phyloP scores from a whole-genome alignment of 805 yeast genomes.

The Torulaspora indica region DNA sequence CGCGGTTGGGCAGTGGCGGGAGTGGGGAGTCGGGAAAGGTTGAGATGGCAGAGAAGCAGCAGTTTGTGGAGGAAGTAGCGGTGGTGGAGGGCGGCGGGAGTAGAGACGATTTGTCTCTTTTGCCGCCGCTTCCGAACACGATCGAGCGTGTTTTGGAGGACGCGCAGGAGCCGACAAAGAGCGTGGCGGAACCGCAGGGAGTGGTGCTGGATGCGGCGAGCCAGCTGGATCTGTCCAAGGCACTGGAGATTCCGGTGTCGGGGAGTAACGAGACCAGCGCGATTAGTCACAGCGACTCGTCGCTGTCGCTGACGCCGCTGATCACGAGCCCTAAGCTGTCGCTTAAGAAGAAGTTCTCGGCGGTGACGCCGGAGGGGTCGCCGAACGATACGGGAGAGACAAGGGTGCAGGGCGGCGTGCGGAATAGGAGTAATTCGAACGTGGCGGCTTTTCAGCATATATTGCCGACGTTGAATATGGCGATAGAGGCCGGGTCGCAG shows the following conservation, averaged over 20 bases:
- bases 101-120: conserved; percentile 21
- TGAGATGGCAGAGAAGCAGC: background rate
- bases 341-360: conserved; percentile 23
- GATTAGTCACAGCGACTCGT: conserved; percentile 9
- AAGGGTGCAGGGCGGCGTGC: conserved; percentile 5
- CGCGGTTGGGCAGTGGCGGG: conserved; percentile 5
- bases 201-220: background rate
- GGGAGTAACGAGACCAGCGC: conserved; percentile 4
- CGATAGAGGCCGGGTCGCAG: conserved; percentile 10
- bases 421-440: conserved; percentile 13
- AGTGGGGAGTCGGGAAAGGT: background rate
- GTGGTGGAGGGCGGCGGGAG: conserved; percentile 9
- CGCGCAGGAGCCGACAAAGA: background rate
- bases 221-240: conserved; percentile 32
- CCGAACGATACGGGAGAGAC: conserved; percentile 5
- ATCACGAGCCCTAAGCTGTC: conserved; percentile 22
- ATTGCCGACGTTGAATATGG: conserved; percentile 11
- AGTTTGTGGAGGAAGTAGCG: background rate
- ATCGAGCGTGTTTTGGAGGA: conserved; percentile 10
- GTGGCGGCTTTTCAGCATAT: conserved; percentile 13
- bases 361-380: conserved; percentile 9
- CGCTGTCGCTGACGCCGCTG: conserved; percentile 8
- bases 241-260: conserved; percentile 26
- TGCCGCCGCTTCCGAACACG: conserved; percentile 25
- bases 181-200: background rate